Evolutionary conservation across 176 grass and related monocot genomes (phyloP), one percentile per base, ranked within the genome.

Genomic region (Pontederia crassipes): DNA sequence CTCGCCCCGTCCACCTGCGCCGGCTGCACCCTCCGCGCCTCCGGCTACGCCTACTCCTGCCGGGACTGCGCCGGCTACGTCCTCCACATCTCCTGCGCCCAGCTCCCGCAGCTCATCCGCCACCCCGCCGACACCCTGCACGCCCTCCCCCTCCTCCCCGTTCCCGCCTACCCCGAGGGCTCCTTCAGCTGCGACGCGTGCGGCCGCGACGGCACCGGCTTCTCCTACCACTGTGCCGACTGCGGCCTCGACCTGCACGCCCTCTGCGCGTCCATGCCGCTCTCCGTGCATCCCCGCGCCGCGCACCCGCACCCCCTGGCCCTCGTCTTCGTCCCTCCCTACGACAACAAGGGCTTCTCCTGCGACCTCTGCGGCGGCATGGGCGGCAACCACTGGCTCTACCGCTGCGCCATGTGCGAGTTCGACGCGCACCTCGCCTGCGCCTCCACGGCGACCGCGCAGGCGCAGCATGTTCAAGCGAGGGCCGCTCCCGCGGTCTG

Each of bases 161-260:
- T 52, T 48, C 48, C 63, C 48, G 5, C 49, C 12, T 62, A 62
- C 60, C 11, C 11, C 9, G 60, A 62, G 60, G 60, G 14, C 60
- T 62, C 60, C 20, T 66, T 66, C 63, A 17, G 10, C 63, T 66
- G 63, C 18, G 48, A 29, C 48, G 63, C 63, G 20, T 66, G 63
- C 63, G 63, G 63, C 63, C 48, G 13, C 12, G 20, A 12, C 48
- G 63, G 48, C 48, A 4, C 63, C 63, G 63, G 63, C 5, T 66
- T 66, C 48, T 66, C 63, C 48, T 66, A 66, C 20, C 63, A 52
- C 63, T 66, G 63, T 48, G 12, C 7, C 1, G 9, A 20, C 11
- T 67, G 64, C 64, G 49, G 64, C 49, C 9, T 67, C 49, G 64
- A 67, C 64, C 18, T 67, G 12, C 64, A 67, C 64, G 18, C 17